phyloP scores from a whole-genome alignment of 75 land plant genomes.

The Ceratopteris richardii region DNA sequence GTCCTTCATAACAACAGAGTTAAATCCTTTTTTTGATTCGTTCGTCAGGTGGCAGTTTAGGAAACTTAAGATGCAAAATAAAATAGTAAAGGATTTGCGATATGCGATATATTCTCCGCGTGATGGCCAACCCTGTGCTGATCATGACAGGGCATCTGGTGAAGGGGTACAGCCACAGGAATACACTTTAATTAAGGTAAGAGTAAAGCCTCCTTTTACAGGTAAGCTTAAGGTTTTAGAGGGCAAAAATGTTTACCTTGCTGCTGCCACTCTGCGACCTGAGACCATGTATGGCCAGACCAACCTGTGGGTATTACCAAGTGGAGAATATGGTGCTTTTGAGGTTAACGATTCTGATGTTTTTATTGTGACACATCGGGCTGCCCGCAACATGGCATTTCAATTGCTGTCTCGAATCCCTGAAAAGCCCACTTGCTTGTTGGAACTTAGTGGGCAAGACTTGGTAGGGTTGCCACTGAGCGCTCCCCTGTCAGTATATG shows the following conservation, averaged over 20 bases:
- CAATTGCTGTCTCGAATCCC: constrained; percentile 57
- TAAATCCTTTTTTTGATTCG: constrained; percentile 78
- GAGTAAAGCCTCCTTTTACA: constrained; percentile 58
- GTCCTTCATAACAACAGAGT: constrained; percentile 80
- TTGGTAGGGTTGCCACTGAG: constrained; percentile 67
- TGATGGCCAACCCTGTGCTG: constrained; percentile 93
- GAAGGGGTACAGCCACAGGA: constrained; percentile 94
- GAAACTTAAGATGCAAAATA: constrained; percentile 51
- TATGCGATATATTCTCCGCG: constrained; percentile 70
- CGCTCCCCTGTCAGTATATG: constrained; percentile 63
- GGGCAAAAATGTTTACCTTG: constrained; percentile 63
- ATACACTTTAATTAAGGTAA: constrained; percentile 78
- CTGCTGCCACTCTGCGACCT: constrained; percentile 87
- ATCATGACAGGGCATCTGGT: constrained; percentile 87
- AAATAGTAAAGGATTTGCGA: constrained; percentile 69
- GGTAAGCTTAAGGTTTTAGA: constrained; percentile 45
- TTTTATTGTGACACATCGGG: constrained; percentile 56
- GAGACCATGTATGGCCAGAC: constrained; percentile 98
- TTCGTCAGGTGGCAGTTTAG: constrained; percentile 83
- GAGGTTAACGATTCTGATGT: constrained; percentile 85
- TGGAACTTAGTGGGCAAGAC: constrained; percentile 71
- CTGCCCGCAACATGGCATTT: constrained; percentile 78
- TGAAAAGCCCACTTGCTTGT: constrained; percentile 67
- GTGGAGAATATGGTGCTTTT: constrained; percentile 86
- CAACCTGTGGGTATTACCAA: constrained; percentile 84